Conservation (phyloP, 441 rosid species). For the Populus tomentosa region DNA sequence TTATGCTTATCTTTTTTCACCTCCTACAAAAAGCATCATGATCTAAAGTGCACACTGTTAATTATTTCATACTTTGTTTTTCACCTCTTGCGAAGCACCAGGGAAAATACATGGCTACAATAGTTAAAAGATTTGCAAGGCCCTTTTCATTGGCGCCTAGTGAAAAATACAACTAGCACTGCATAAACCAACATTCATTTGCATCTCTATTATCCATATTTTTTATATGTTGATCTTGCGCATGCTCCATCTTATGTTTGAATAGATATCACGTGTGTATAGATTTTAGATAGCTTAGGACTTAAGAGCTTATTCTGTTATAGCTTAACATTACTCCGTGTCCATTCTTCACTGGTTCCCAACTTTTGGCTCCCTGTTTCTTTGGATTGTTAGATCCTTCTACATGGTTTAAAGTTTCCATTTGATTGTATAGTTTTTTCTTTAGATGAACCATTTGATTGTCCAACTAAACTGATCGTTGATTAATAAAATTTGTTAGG, state of each 20-base stretch:
- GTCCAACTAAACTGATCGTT: not conserved
- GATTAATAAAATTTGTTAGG: not conserved
- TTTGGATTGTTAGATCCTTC: not conserved
- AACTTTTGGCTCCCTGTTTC: not conserved
- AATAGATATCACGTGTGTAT: not conserved
- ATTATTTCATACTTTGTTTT: too few relatives aligned
- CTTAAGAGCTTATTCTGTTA: not conserved
- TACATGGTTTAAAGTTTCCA: conserved; percentile 1
- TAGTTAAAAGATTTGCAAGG: conserved; percentile 33
- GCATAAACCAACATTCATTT: not conserved
- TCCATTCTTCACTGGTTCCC: not conserved
- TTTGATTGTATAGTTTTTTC: not conserved
- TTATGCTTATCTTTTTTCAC: too few relatives aligned
- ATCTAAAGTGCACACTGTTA: too few relatives aligned
- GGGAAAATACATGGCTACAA: conserved; percentile 55
- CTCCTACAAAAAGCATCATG: too few relatives aligned
- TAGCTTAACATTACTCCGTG: not conserved
- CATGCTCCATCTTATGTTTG: not conserved
- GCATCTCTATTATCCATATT: not conserved
- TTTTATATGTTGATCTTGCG: not conserved
- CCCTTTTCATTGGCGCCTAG: not conserved
- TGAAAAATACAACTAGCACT: conserved; percentile 6
- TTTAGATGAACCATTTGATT: not conserved
- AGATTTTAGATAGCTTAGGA: not conserved
- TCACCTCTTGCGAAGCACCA: conserved; percentile 51